Conservation (phyloP, 345 rosid species). For the Linum trigynum region DNA sequence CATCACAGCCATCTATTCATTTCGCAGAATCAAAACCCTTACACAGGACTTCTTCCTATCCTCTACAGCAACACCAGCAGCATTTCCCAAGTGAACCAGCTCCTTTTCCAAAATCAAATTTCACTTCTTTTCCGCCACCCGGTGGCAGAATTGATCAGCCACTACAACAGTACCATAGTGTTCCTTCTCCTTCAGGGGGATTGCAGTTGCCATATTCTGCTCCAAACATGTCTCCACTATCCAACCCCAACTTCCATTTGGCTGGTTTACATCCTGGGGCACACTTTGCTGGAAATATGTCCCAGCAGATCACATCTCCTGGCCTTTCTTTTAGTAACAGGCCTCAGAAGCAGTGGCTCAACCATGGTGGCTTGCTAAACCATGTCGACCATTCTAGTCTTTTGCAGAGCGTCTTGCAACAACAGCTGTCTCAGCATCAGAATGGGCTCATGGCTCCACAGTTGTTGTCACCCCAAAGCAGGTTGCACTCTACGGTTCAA, state of each 20-base stretch:
- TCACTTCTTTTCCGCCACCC: constrained; percentile 80
- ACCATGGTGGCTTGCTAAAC: constrained; percentile 57
- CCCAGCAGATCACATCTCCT: constrained; percentile 43
- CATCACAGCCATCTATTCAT: background rate
- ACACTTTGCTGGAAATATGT: constrained; percentile 51
- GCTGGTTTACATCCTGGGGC: constrained; percentile 56
- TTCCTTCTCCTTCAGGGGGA: constrained; percentile 43
- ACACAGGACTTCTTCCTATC: background rate
- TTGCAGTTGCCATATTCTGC: constrained; percentile 49
- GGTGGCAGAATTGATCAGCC: constrained; percentile 53
- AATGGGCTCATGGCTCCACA: constrained; percentile 54
- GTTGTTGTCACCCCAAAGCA: constrained; percentile 47
- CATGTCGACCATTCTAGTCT: constrained; percentile 52
- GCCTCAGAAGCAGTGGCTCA: constrained; percentile 69
- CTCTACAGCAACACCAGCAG: constrained; percentile 21
- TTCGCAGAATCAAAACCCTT: background rate
- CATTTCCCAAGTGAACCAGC: constrained; percentile 61
- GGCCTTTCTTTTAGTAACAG: constrained; percentile 63
- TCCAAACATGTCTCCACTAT: constrained; percentile 46
- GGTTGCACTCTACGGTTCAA: constrained; percentile 40
- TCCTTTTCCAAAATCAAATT: constrained; percentile 50
- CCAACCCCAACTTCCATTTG: constrained; percentile 47
- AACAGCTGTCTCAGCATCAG: constrained; percentile 46
- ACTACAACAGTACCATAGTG: constrained; percentile 46
- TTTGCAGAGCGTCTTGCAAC: constrained; percentile 57